Conservation (phyloP, 176 grass and related monocot genomes). For the Lolium rigidum region DNA sequence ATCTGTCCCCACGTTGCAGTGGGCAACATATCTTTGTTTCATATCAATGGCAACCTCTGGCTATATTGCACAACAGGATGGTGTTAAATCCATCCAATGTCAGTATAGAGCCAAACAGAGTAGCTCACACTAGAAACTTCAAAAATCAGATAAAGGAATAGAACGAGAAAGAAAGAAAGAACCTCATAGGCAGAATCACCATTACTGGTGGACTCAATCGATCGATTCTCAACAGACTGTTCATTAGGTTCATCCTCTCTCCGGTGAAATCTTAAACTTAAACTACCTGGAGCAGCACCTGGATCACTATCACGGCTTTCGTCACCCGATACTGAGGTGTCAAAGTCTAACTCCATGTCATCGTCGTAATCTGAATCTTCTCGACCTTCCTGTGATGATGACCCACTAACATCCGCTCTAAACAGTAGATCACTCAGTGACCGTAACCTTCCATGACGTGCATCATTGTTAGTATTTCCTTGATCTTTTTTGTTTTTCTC, state of each 20-base stretch:
- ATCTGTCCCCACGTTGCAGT: slow-evolving; percentile 95
- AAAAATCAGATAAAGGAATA: slow-evolving; percentile 19
- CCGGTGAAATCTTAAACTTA: slow-evolving; percentile 71
- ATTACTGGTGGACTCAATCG: slow-evolving; percentile 31
- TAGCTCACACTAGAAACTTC: not conserved
- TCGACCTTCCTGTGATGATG: slow-evolving; percentile 58
- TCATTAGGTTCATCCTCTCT: slow-evolving; percentile 63
- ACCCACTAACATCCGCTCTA: slow-evolving; percentile 62
- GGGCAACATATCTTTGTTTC: slow-evolving; percentile 97
- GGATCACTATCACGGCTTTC: slow-evolving; percentile 76
- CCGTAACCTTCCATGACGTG: slow-evolving; percentile 59
- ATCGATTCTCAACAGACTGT: slow-evolving; percentile 56
- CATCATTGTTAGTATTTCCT: slow-evolving; percentile 55
- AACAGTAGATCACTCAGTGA: slow-evolving; percentile 86
- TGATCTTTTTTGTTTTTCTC: slow-evolving; percentile 72
- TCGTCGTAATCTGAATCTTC: slow-evolving; percentile 89
- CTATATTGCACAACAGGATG: slow-evolving; percentile 60
- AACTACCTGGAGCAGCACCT: slow-evolving; percentile 63
- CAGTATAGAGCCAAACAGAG: slow-evolving; percentile 2
- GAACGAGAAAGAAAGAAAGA: slow-evolving; percentile 7
- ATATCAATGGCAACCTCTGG: slow-evolving; percentile 85
- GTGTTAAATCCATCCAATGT: slow-evolving; percentile 31
- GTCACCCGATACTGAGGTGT: slow-evolving; percentile 79
- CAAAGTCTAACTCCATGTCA: slow-evolving; percentile 95
- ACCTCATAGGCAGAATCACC: slow-evolving; percentile 73